Conservation (phyloP, 2,329 filamentous ascomycete species). For the Penicillium brasilianum region DNA sequence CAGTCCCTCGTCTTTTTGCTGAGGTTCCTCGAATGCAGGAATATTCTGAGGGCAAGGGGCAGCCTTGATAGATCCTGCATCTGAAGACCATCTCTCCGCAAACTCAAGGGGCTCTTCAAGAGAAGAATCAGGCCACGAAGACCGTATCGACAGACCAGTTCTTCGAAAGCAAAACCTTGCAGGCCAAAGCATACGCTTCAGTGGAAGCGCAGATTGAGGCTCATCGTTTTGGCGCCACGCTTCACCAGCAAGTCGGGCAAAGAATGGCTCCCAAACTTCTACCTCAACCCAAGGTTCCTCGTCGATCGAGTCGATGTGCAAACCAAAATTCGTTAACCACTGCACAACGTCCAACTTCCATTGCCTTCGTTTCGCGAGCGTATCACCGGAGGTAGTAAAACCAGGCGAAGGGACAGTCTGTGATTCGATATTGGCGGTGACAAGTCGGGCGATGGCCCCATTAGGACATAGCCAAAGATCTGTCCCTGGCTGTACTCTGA, state of each 20-base stretch:
- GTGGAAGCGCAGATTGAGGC: conserved; percentile 35
- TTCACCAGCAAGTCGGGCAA: conserved; percentile 43
- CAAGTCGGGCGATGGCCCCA: conserved; percentile 44
- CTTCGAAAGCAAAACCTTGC: conserved; percentile 50
- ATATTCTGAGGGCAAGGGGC: conserved; percentile 27
- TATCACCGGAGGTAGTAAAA: conserved; percentile 21
- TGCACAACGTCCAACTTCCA: conserved; percentile 46
- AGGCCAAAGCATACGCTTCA: conserved; percentile 53
- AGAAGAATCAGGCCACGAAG: conserved; percentile 26
- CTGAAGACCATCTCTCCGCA: conserved; percentile 47
- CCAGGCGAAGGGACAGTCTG: conserved; percentile 30
- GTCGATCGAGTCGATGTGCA: conserved; percentile 37
- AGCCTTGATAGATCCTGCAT: conserved; percentile 30
- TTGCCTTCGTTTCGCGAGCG: conserved; percentile 29
- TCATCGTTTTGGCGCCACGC: conserved; percentile 35
- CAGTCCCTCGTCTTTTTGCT: conserved; percentile 32
- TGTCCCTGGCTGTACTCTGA: conserved; percentile 30
- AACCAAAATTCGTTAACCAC: conserved; percentile 46
- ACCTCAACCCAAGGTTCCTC: conserved; percentile 48
- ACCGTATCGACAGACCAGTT: conserved; percentile 25
- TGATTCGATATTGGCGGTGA: conserved; percentile 32
- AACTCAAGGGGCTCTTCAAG: conserved; percentile 49
- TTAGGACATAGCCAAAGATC: conserved; percentile 50
- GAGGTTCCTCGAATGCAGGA: conserved; percentile 28
- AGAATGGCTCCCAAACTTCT: conserved; percentile 49